Percentiles rank a stretch among this genome's conserved stretches.
Evolutionary conservation across 108 stramenopile species (phyloP).

Genomic region (Cyclostephanos invisitatus): DNA sequence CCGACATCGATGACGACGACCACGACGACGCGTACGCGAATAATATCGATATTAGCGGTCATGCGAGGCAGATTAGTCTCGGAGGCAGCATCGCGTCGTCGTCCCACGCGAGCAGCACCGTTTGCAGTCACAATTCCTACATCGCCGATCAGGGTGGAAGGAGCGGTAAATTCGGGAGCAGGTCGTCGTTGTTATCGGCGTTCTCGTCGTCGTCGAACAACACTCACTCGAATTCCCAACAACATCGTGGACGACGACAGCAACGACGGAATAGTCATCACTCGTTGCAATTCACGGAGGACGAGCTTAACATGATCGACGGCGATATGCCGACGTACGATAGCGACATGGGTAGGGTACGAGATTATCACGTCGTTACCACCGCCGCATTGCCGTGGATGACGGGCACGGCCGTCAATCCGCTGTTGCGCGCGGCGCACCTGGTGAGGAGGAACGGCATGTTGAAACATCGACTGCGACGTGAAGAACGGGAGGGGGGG

Average conservation of each 20-base stretch:
- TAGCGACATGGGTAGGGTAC: conserved; percentile 37
- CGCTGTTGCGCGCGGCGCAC: conserved; percentile 64
- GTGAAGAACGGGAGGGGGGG: background rate
- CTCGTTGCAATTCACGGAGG: conserved; percentile 21
- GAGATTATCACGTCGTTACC: conserved; percentile 55
- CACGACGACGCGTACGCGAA: conserved; percentile 15
- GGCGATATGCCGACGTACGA: conserved; percentile 42
- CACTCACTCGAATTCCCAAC: background rate
- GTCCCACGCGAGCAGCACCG: background rate
- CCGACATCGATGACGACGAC: conserved; percentile 2
- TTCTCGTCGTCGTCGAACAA: conserved; percentile 11
- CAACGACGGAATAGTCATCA: background rate
- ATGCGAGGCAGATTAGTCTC: background rate
- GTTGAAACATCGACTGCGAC: background rate
- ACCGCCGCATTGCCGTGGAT: conserved; percentile 81
- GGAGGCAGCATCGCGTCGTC: background rate
- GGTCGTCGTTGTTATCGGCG: conserved; percentile 4
- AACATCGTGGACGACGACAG: background rate
- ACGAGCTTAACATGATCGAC: conserved; percentile 40
- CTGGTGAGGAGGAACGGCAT: conserved; percentile 34
- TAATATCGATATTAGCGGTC: too few relatives aligned
- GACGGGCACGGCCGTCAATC: conserved; percentile 81
- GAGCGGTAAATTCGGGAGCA: background rate
- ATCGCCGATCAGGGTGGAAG: too few relatives aligned
- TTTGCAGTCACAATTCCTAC: conserved; percentile 8